Conservation (phyloP, 208 protist species). For the Leishmania amazonensis region DNA sequence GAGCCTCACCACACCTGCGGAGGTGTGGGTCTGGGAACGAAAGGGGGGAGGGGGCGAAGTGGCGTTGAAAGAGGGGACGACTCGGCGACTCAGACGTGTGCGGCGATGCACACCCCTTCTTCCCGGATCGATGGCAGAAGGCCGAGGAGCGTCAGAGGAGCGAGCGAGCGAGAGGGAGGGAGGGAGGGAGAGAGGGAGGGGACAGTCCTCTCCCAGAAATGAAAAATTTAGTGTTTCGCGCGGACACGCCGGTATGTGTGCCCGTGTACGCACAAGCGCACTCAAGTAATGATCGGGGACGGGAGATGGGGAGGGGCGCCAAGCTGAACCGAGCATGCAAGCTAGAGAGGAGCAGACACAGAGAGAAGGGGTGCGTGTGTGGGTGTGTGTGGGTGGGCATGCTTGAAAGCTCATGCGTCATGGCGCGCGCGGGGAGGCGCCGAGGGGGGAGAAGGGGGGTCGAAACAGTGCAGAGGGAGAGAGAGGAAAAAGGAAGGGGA, state of each 20-base stretch:
- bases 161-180: not conserved
- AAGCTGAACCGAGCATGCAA: not conserved
- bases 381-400: no score
- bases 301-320: not conserved
- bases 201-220: not conserved
- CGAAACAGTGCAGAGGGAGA: not conserved
- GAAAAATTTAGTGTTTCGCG: not conserved
- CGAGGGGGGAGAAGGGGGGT: not conserved
- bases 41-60: not conserved
- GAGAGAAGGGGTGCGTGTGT: no score
- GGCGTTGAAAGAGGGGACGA: not conserved
- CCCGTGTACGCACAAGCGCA: not conserved
- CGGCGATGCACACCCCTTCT: not conserved
- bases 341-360: not conserved
- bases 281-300: not conserved
- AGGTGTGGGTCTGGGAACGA: not conserved
- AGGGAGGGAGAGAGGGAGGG: not conserved
- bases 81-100: not conserved
- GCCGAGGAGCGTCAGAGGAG: not conserved
- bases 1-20: not conserved
- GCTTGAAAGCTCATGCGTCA: no score
- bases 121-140: not conserved
- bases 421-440: no score
- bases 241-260: not conserved
- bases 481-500: not conserved